Conservation (phyloP, 2,329 filamentous ascomycete genomes). For the Exutisphaerella laricina region DNA sequence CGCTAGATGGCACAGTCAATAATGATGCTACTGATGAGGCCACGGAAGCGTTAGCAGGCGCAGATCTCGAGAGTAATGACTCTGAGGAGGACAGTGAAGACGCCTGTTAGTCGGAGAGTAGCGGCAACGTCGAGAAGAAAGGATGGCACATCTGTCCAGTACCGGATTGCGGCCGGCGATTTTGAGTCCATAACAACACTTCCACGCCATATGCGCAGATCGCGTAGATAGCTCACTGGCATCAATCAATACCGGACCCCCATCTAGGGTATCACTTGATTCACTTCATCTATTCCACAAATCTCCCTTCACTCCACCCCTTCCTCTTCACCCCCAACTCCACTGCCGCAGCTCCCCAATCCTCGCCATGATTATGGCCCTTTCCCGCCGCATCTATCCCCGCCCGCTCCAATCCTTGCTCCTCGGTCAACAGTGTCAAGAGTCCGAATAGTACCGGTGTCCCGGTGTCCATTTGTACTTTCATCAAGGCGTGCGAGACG, state of each 20-base stretch:
- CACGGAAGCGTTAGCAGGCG: constrained; percentile 12
- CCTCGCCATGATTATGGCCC: constrained; percentile 89
- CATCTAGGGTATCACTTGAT: too few species aligned
- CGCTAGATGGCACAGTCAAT: constrained; percentile 53
- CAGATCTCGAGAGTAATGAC: constrained; percentile 11
- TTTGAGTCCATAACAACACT: too few species aligned
- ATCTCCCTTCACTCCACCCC: constrained; percentile 70
- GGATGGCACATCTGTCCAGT: too few species aligned
- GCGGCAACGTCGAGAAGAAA: too few species aligned
- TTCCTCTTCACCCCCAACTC: constrained; percentile 86
- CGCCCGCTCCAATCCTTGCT: constrained; percentile 79
- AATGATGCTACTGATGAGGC: constrained; percentile 17
- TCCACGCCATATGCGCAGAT: too few species aligned
- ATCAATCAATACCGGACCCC: too few species aligned
- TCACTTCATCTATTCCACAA: constrained; percentile 44
- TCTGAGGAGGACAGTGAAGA: constrained; percentile 4
- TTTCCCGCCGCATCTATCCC: constrained; percentile 52
- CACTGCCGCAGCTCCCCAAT: constrained; percentile 92
- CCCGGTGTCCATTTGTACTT: constrained; percentile 80
- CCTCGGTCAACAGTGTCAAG: constrained; percentile 80
- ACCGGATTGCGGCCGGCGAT: too few species aligned
- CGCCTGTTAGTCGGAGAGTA: too few species aligned
- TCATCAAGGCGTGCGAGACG: constrained; percentile 88
- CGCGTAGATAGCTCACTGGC: too few species aligned
- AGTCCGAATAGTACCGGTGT: constrained; percentile 90